Evolutionary conservation across 2,329 filamentous ascomycete genomes (phyloP), one percentile per base, ranked within the genome.

Genomic region (Huntiella abstrusa): DNA sequence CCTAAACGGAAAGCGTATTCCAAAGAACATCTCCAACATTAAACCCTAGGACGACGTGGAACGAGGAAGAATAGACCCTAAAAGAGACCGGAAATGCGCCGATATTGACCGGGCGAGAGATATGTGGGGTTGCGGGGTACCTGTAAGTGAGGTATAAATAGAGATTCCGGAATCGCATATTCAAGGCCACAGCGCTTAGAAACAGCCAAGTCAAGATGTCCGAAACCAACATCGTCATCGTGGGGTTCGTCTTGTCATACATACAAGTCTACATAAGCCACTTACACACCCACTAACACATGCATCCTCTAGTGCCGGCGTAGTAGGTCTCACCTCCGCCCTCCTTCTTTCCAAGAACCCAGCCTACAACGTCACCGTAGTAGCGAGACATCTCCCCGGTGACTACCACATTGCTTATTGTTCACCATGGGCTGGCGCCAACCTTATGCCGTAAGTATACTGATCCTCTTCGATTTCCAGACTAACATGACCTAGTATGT

Each of bases 381-480:
- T 85, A 32, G 80, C 84, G 4, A 92, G 88, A 57, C 82, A 93
- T 58, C 91, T 94, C 80, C 87, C 87, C 0, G 87, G 87, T 33
- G 87, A 95, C 64, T 91, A 88, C 60, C 82, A 88, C 53, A 80
- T 87, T 53, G 81, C 92, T 66, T 95, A 94, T 59, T 79, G 83
- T 1, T 92, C 83, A 4, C 85, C 84, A 1, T 92, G 83, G 81
- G 85, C 85, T 3, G 85, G 85, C 11, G 85, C 84, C 51, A 88
- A 91, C 57, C 78, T 77, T 56, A 60, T 80, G 50, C 84, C 81
- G 77, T 83, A 55, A 51, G 77, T 66, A 17, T 13, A 22, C 6
- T 4, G 15, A 5, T 16, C 34, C 16, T 41, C 37, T 22, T 10
- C 22, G 22, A 10, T 28, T 28, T 1, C 17, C 19, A 10, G 5